A percentile compares a stretch with the other conserved stretches of the same genome.
phyloP scores from a whole-genome alignment of 1,284 basidiomycete genomes.

The Xerocomus cyaneibrunnescens region DNA sequence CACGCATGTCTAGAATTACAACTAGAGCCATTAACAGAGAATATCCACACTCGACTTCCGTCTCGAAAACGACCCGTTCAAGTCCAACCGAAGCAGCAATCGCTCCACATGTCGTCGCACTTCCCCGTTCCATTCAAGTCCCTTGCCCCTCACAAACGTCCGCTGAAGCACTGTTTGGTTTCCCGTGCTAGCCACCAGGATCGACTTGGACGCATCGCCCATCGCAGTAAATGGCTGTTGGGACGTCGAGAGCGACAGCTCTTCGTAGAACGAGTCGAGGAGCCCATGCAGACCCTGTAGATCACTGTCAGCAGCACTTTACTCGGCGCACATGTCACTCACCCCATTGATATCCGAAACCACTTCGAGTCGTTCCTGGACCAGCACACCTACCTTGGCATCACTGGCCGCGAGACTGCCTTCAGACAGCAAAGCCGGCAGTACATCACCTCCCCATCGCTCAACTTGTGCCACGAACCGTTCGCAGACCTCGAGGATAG shows the following conservation, averaged over 20 bases:
- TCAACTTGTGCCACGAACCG: slow-evolving; percentile 82
- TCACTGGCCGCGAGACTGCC: slow-evolving; percentile 60
- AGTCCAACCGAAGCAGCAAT: slow-evolving; percentile 78
- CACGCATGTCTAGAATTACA: neutral
- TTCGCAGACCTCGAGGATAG: slow-evolving; percentile 80
- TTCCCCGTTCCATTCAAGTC: slow-evolving; percentile 57
- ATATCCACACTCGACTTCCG: slow-evolving; percentile 25
- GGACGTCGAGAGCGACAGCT: slow-evolving; percentile 70
- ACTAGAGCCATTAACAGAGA: neutral
- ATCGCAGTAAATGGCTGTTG: slow-evolving; percentile 61
- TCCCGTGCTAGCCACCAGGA: slow-evolving; percentile 58
- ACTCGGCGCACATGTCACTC: slow-evolving; percentile 7
- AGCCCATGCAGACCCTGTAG: slow-evolving; percentile 58
- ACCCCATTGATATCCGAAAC: slow-evolving; percentile 79
- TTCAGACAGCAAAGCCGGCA: slow-evolving; percentile 80
- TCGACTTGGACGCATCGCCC: slow-evolving; percentile 66
- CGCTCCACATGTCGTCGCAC: slow-evolving; percentile 80
- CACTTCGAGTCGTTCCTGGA: slow-evolving; percentile 63
- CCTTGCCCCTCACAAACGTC: slow-evolving; percentile 48
- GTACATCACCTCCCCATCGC: slow-evolving; percentile 89
- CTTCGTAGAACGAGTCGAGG: slow-evolving; percentile 74
- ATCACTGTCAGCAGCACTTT: slow-evolving; percentile 4
- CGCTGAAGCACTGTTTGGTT: slow-evolving; percentile 55
- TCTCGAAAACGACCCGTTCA: slow-evolving; percentile 76
- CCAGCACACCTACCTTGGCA: slow-evolving; percentile 61